Evolutionary conservation across 352 stramenopile species (phyloP).

Genomic region (Peronospora destructor): DNA sequence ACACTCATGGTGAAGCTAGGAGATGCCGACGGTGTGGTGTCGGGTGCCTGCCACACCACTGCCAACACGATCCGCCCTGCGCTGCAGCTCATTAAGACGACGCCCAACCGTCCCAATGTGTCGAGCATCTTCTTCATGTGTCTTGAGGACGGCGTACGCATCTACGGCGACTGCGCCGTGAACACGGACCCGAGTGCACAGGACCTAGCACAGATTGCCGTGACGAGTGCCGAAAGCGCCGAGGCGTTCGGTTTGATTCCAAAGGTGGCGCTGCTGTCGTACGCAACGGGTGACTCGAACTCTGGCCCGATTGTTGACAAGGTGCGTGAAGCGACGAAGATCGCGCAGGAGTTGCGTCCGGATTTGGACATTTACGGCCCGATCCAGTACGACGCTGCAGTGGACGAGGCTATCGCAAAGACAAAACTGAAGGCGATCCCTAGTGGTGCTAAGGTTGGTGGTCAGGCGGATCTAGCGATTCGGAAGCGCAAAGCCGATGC

Average conservation of each 20-base stretch:
- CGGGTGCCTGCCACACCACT: conserved; percentile 74
- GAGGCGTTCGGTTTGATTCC: conserved; percentile 75
- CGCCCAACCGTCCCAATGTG: conserved; percentile 53
- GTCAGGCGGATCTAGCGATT: conserved; percentile 63
- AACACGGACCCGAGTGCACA: conserved; percentile 72
- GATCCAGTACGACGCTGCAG: conserved; percentile 83
- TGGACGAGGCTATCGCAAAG: conserved; percentile 70
- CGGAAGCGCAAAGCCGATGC: conserved; percentile 20
- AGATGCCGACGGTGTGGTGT: conserved; percentile 82
- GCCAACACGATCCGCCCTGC: conserved; percentile 85
- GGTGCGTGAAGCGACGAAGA: conserved; percentile 62
- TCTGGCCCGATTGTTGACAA: conserved; percentile 78
- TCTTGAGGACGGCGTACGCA: conserved; percentile 65
- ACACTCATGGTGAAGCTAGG: conserved; percentile 82
- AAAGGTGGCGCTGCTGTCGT: conserved; percentile 77
- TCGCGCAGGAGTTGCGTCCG: conserved; percentile 57
- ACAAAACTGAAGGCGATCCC: conserved; percentile 71
- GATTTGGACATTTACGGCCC: conserved; percentile 80
- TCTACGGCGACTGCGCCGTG: conserved; percentile 83
- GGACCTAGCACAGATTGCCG: conserved; percentile 74
- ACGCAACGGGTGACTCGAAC: conserved; percentile 76
- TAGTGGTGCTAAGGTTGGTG: conserved; percentile 53
- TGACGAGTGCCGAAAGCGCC: conserved; percentile 69
- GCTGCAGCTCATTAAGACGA: conserved; percentile 85
- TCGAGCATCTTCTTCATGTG: conserved; percentile 88